Conservation (phyloP, 2,329 filamentous ascomycete genomes). For the Atkinsonella hypoxylon region DNA sequence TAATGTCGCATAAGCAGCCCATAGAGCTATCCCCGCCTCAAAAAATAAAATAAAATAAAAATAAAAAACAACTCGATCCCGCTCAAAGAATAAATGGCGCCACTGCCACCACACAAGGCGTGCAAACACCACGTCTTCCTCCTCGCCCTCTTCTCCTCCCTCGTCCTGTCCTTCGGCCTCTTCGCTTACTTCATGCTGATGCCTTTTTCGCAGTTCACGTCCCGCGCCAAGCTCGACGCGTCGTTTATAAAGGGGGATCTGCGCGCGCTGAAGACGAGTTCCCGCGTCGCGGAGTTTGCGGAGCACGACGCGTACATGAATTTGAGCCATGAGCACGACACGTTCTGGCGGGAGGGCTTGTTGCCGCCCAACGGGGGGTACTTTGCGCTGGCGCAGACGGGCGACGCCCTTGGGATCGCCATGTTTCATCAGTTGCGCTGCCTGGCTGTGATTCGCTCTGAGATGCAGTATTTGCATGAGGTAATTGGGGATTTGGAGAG, state of each 20-base stretch:
- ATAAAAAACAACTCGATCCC: not conserved
- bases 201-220: slow-evolving; percentile 5
- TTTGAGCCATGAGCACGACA: slow-evolving; percentile 1
- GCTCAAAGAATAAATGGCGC: not conserved
- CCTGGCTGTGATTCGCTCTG: slow-evolving; percentile 2
- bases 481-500: not conserved
- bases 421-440: slow-evolving; percentile 9
- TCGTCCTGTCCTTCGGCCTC: slow-evolving; percentile 4
- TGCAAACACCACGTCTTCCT: slow-evolving; percentile 4
- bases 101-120: slow-evolving; percentile 1
- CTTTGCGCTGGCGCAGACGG: not conserved
- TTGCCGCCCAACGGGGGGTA: slow-evolving; percentile 1
- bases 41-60: not conserved
- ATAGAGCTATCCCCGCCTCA: not conserved
- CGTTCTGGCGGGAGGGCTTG: not conserved
- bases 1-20: too few relatives aligned
- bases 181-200: slow-evolving; percentile 7
- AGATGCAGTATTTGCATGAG: slow-evolving; percentile 1
- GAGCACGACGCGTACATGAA: not conserved
- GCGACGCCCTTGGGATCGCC: not conserved
- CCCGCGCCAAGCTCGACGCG: not conserved
- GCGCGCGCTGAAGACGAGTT: not conserved
- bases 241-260: not conserved
- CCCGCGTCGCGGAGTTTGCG: not conserved
- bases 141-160: slow-evolving; percentile 4